Evolutionary conservation across 2,329 filamentous ascomycete genomes (phyloP).

Genomic region (Trichoderma harzianum): DNA sequence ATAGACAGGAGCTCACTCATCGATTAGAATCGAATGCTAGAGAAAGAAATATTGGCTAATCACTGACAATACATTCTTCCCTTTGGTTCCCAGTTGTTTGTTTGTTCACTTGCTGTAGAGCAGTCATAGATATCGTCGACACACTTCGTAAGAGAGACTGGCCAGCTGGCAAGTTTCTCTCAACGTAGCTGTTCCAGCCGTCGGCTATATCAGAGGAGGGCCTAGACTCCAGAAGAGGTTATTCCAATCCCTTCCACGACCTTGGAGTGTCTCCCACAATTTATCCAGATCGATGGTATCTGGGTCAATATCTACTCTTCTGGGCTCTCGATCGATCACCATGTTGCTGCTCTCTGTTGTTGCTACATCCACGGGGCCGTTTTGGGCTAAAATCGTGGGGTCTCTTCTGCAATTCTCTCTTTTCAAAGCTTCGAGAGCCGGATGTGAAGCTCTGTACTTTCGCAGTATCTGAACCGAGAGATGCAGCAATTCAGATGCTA

Average conservation of each 20-base stretch:
- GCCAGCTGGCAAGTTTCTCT: background rate
- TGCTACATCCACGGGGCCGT: background rate
- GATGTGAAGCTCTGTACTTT: constrained; percentile 29
- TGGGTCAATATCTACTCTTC: constrained; percentile 16
- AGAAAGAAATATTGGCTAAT: background rate
- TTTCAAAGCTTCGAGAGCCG: constrained; percentile 22
- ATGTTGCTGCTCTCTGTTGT: background rate
- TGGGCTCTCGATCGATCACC: constrained; percentile 19
- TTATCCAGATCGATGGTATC: constrained; percentile 26
- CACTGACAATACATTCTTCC: background rate
- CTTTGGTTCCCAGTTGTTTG: background rate
- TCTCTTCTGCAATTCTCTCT: constrained; percentile 3
- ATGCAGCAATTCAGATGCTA: constrained; percentile 31
- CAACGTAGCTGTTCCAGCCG: background rate
- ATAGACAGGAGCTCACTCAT: background rate
- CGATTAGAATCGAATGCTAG: background rate
- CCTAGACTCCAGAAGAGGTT: constrained; percentile 34
- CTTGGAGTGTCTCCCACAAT: constrained; percentile 27
- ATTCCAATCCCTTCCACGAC: constrained; percentile 31
- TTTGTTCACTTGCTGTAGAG: background rate
- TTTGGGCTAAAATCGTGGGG: constrained; percentile 14
- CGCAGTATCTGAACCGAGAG: constrained; percentile 31
- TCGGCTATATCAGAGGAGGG: constrained; percentile 30
- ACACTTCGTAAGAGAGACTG: background rate
- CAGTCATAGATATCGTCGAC: background rate